phyloP scores from a whole-genome alignment of 2,329 filamentous ascomycete species.

The Penicillium sp. region DNA sequence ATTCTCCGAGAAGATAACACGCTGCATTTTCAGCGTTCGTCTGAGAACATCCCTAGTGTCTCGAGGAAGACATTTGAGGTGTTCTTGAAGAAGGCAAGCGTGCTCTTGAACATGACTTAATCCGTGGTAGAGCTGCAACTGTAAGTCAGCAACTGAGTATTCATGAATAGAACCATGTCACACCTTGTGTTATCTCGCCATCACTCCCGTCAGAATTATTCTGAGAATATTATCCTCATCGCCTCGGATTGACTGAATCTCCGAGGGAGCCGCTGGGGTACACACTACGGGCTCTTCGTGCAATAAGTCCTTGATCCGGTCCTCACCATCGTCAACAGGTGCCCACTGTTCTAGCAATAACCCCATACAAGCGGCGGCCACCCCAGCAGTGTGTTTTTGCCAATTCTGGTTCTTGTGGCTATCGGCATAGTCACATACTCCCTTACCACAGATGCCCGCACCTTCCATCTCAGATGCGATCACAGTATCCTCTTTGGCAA shows the following conservation, averaged over 20 bases:
- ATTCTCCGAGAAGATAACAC: not conserved
- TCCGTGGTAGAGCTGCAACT: conserved; percentile 1
- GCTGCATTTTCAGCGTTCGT: not conserved
- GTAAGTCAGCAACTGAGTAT: not conserved
- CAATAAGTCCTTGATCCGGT: no score
- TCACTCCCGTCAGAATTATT: not conserved
- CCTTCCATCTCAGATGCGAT: conserved; percentile 41
- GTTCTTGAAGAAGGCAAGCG: not conserved
- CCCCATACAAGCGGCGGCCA: conserved; percentile 39
- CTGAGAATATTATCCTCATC: not conserved
- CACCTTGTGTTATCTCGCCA: not conserved
- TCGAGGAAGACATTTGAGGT: not conserved
- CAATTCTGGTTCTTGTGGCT: conserved; percentile 43
- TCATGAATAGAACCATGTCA: not conserved
- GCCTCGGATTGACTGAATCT: not conserved
- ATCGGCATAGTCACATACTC: conserved; percentile 45
- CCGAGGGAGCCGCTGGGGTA: no score
- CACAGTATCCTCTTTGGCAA: conserved; percentile 24
- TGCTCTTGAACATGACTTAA: not conserved
- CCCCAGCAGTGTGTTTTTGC: conserved; percentile 44
- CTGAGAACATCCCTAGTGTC: conserved; percentile 3
- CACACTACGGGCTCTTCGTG: no score
- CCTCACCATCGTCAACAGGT: not conserved
- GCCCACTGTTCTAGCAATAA: conserved; percentile 7
- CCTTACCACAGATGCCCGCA: conserved; percentile 38